Evolutionary conservation across 352 stramenopile species (phyloP).

Genomic region (Thalassiosira hispida): DNA sequence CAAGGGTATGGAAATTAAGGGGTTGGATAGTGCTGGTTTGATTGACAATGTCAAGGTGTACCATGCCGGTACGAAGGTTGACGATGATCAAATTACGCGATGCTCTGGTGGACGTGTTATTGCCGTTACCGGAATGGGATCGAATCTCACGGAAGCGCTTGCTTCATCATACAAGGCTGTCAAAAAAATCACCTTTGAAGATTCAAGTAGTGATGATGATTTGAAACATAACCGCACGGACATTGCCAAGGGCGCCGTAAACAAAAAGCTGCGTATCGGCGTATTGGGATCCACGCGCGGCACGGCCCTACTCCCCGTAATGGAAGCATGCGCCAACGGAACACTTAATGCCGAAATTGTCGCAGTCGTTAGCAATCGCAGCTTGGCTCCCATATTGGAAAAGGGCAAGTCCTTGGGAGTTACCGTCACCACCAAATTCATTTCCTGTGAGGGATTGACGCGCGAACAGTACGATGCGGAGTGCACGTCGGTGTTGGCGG

Average conservation of each 20-base stretch:
- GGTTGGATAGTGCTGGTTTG: constrained; percentile 88
- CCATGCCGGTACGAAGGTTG: constrained; percentile 95
- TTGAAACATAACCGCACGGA: constrained; percentile 94
- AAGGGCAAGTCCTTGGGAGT: constrained; percentile 88
- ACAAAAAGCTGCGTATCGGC: constrained; percentile 91
- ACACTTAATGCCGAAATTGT: constrained; percentile 94
- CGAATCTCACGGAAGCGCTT: constrained; percentile 91
- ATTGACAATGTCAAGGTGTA: constrained; percentile 94
- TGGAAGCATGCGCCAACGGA: constrained; percentile 91
- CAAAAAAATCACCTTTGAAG: constrained; percentile 71
- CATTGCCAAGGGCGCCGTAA: constrained; percentile 91
- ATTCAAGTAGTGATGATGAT: constrained; percentile 76
- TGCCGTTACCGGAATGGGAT: constrained; percentile 93
- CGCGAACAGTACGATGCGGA: constrained; percentile 95
- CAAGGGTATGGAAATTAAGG: constrained; percentile 96
- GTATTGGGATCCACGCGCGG: constrained; percentile 96
- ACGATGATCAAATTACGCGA: constrained; percentile 81
- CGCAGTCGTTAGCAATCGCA: constrained; percentile 96
- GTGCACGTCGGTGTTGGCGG: constrained; percentile 91
- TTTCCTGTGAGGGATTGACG: constrained; percentile 88
- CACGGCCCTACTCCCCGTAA: constrained; percentile 93
- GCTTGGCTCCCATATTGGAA: constrained; percentile 91
- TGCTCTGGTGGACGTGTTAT: constrained; percentile 97
- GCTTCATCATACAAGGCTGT: constrained; percentile 91
- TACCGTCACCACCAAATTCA: constrained; percentile 80